Evolutionary conservation across 2,329 filamentous ascomycete genomes (phyloP).

Genomic region (Fusarium drepaniforme): DNA sequence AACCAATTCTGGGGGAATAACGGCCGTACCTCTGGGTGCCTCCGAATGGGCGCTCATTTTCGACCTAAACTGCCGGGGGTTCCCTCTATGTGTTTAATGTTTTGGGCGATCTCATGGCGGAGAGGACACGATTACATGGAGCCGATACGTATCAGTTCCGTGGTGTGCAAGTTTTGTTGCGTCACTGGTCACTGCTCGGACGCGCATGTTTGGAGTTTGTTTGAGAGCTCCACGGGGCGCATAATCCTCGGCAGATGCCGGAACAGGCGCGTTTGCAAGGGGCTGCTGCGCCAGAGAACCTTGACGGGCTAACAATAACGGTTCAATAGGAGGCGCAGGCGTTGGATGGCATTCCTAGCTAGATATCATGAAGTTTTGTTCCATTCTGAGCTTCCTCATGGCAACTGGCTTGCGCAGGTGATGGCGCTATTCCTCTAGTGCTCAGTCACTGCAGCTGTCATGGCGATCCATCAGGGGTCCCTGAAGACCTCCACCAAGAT

Average conservation of each 20-base stretch:
- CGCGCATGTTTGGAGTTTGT: constrained; percentile 39
- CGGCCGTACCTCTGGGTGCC: constrained; percentile 35
- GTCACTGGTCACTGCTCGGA: constrained; percentile 44
- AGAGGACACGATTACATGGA: constrained; percentile 41
- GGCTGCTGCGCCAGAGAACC: not conserved
- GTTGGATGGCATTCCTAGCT: not conserved
- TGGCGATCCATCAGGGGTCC: constrained; percentile 35
- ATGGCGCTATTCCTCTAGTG: constrained; percentile 34
- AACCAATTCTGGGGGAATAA: not conserved
- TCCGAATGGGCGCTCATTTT: constrained; percentile 36
- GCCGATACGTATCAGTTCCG: constrained; percentile 20
- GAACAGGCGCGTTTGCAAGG: constrained; percentile 23
- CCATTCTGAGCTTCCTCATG: constrained; percentile 1
- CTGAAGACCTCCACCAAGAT: constrained; percentile 18
- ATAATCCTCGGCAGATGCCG: constrained; percentile 45
- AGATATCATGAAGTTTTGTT: not conserved
- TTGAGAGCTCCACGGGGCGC: constrained; percentile 29
- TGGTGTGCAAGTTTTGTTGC: constrained; percentile 34
- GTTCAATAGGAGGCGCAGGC: constrained; percentile 1
- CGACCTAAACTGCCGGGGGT: constrained; percentile 22
- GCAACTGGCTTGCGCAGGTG: not conserved
- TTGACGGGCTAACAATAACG: not conserved
- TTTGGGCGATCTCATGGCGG: constrained; percentile 39
- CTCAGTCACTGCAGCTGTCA: constrained; percentile 33
- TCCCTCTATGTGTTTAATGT: constrained; percentile 32